Evolutionary conservation across 148 eudicot genomes (phyloP).

Genomic region (Spergularia marina): DNA sequence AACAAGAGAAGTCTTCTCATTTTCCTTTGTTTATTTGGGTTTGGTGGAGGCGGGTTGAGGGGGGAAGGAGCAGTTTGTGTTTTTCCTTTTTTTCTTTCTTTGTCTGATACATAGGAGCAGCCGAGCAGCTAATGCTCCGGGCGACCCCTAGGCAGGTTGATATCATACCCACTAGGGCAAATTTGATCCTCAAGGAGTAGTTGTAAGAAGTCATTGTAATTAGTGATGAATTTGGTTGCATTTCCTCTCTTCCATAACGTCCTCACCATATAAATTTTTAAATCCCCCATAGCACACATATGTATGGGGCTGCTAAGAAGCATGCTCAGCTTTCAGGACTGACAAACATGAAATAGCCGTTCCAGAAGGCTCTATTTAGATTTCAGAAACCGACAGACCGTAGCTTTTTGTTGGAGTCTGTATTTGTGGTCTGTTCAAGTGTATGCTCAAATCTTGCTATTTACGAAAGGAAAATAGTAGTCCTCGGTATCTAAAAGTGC

Average conservation of each 20-base stretch:
- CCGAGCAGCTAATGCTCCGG: too few relatives aligned
- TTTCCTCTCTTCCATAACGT: not conserved
- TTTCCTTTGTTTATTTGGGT: not conserved
- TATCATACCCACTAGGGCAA: too few relatives aligned
- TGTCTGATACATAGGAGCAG: too few relatives aligned
- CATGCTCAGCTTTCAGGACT: not conserved
- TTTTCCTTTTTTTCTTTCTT: too few relatives aligned
- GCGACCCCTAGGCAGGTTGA: too few relatives aligned
- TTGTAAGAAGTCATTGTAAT: not conserved
- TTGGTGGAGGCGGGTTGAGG: not conserved
- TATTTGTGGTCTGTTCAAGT: not conserved
- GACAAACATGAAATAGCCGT: not conserved
- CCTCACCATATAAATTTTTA: not conserved
- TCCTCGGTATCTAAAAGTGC: not conserved
- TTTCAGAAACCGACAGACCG: not conserved
- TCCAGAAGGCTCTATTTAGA: not conserved
- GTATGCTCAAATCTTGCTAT: not conserved
- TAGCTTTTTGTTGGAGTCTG: not conserved
- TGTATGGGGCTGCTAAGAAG: not conserved
- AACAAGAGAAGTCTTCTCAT: not conserved
- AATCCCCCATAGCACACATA: not conserved
- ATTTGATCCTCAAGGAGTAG: too few relatives aligned
- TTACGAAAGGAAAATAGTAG: not conserved
- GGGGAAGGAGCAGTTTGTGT: not conserved
- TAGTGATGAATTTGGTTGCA: not conserved